A percentile compares a stretch with the other conserved stretches of the same genome.
phyloP scores from a whole-genome alignment of 192 early-diverging fungal species.

The Spizellomyces punctatus region DNA sequence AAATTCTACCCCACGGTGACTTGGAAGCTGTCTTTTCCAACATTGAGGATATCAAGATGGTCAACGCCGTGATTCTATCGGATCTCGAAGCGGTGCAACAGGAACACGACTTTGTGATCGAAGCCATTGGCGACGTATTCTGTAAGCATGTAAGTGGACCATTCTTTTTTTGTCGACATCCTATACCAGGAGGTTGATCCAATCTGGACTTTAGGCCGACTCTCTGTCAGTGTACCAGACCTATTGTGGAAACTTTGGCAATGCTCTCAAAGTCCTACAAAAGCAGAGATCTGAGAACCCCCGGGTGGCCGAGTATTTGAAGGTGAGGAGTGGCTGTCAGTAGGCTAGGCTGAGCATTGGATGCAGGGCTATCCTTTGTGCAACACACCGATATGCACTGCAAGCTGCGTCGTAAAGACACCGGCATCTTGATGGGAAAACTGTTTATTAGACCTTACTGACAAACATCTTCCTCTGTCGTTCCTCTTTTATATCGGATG shows the following conservation, averaged over 20 bases:
- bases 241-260: constrained; percentile 70
- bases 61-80: constrained; percentile 67
- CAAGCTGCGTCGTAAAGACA: too few species aligned
- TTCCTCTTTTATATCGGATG: too few species aligned
- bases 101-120: constrained; percentile 54
- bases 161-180: neutral
- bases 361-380: constrained; percentile 1
- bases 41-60: constrained; percentile 62
- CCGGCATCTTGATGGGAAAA: too few species aligned
- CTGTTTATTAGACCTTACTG: too few species aligned
- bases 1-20: constrained; percentile 48
- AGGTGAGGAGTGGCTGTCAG: constrained; percentile 43
- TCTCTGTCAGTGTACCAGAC: constrained; percentile 60
- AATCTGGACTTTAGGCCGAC: constrained; percentile 39
- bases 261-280: constrained; percentile 64
- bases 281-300: constrained; percentile 53
- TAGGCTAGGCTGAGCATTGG: neutral
- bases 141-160: constrained; percentile 33
- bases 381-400: too few species aligned
- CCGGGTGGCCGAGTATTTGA: constrained; percentile 62
- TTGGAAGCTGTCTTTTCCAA: constrained; percentile 52
- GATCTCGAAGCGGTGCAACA: constrained; percentile 66
- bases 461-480: too few species aligned
- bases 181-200: too few species aligned
- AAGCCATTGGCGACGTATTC: constrained; percentile 51